Percentiles rank a stretch among this genome's conserved stretches.
phyloP scores from a whole-genome alignment of 2,329 filamentous ascomycete species.

The Scolecobasidium constrictum region DNA sequence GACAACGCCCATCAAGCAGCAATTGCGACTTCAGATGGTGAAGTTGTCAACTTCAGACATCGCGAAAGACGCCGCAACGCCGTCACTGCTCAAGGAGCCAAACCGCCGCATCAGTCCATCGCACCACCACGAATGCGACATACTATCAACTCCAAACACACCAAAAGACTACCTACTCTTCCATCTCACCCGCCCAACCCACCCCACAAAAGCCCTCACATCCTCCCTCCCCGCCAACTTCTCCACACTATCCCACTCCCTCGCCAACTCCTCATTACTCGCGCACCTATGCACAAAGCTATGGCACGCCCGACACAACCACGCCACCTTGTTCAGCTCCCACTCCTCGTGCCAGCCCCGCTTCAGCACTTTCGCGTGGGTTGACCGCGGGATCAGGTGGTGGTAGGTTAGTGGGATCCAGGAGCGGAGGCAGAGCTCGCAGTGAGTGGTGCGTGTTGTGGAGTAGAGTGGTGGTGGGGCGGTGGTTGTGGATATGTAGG shows the following conservation, averaged over 20 bases:
- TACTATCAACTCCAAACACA: no score
- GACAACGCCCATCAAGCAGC: no score
- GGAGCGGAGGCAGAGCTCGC: conserved; percentile 66
- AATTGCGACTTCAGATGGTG: no score
- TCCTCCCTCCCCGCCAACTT: conserved; percentile 58
- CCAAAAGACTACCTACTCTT: conserved; percentile 48
- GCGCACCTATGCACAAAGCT: conserved; percentile 68
- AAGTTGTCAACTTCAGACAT: no score
- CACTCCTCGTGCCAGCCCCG: conserved; percentile 68
- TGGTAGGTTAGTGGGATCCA: conserved; percentile 75
- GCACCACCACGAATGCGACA: no score
- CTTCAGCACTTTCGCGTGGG: conserved; percentile 67
- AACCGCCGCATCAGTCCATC: no score
- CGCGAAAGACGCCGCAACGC: no score
- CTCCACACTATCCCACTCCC: conserved; percentile 63
- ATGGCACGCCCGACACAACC: conserved; percentile 74
- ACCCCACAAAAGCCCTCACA: conserved; percentile 58
- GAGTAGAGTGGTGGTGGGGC: conserved; percentile 54
- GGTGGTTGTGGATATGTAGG: conserved; percentile 49
- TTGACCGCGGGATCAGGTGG: conserved; percentile 69
- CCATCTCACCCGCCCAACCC: conserved; percentile 67
- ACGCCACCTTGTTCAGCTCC: conserved; percentile 64
- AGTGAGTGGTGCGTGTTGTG: conserved; percentile 45
- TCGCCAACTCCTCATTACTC: conserved; percentile 66
- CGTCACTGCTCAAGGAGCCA: no score